Percentiles rank a stretch among this genome's conserved stretches.
Conservation (phyloP, 2,329 filamentous ascomycete species). For the Aureobasidium sp. region DNA sequence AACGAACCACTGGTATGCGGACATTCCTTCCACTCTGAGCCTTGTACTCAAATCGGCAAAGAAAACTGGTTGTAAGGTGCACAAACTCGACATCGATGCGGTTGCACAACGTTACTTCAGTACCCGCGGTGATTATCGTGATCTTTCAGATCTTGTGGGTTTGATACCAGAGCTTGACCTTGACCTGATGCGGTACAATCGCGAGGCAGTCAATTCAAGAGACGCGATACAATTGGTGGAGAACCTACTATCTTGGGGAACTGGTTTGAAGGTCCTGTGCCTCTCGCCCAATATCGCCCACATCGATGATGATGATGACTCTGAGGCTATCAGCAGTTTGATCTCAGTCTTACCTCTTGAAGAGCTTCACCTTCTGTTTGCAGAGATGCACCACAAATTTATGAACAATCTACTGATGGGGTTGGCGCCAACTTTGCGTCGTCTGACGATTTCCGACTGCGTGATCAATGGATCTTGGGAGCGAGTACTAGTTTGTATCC, state of each 20-base stretch:
- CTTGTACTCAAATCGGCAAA: not conserved
- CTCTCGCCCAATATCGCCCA: not conserved
- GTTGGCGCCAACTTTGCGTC: not conserved
- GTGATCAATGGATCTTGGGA: not conserved
- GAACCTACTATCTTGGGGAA: not conserved
- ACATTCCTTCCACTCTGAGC: not conserved
- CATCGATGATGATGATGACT: not conserved
- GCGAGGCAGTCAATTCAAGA: too few relatives aligned
- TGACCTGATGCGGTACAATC: too few relatives aligned
- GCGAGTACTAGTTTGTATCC: not conserved
- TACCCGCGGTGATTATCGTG: not conserved
- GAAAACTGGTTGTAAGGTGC: not conserved
- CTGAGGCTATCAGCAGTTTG: not conserved
- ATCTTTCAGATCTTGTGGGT: not conserved
- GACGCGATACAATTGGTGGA: not conserved
- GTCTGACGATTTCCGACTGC: not conserved
- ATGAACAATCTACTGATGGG: not conserved
- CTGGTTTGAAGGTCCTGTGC: not conserved
- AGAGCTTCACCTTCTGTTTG: not conserved
- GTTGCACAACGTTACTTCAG: not conserved
- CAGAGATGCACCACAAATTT: too few relatives aligned
- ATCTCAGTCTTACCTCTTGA: not conserved
- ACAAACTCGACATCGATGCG: not conserved
- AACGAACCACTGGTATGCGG: not conserved
- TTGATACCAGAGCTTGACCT: not conserved